Evolutionary conservation across 2,329 filamentous ascomycete genomes (phyloP), one percentile per base, ranked within the genome.

Genomic region (Ramularia endophylla): DNA sequence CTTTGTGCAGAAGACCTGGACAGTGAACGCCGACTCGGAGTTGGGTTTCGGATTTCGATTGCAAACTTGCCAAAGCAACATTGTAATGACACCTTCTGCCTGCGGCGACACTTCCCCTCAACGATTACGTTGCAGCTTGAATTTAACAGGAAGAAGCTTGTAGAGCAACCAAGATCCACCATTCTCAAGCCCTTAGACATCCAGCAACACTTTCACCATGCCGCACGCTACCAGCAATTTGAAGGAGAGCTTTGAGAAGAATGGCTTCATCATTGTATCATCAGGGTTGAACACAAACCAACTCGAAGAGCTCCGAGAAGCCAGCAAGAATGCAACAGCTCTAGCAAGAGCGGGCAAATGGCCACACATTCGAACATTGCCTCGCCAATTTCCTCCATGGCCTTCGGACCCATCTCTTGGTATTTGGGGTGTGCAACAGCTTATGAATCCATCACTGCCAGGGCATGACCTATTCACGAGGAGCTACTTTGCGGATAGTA

Each of bases 371-470:
- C 83, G 87, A 50, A 89, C 85, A 0, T 77, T 90, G 2, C 85
- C 85, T 40, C 94, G 92, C 64, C 87, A 94, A 65, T 94, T 94
- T 66, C 87, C 87, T 1, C 87, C 87, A 0, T 94, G 87, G 87
- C 70, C 70, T 11, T 47, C 54, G 6, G 41, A 43, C 19, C 67
- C 72, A 1, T 68, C 70, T 0, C 64, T 68, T 37, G 86, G 85
- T 13, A 94, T 94, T 63, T 94, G 87, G 87, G 87, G 87, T 48
- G 83, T 94, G 3, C 87, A 94, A 69, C 85, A 88, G 63, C 73
- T 94, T 4, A 72, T 94, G 58, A 81, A 89, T 62, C 87, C 87
- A 0, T 68, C 72, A 2, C 75, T 89, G 51, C 74, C 79, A 0
- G 73, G 76, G 40, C 71, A 76, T 45, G 37, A 70, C 2, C 59